Conservation (phyloP, 768 basidiomycete species). For the Mrakia hoshinonis region DNA sequence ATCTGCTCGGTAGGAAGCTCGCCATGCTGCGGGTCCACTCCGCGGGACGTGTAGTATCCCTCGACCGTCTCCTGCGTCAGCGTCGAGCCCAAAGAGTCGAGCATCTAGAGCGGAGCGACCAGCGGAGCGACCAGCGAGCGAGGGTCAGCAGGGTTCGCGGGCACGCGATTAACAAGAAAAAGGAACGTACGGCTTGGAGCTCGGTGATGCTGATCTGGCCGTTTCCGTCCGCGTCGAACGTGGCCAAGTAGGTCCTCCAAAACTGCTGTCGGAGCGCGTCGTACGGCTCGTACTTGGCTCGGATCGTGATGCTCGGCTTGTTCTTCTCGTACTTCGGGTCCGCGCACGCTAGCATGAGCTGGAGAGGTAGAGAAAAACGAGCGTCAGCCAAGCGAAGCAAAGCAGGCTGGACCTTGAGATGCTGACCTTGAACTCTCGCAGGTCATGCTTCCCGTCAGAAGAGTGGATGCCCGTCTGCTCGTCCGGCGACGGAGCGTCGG, state of each 20-base stretch:
- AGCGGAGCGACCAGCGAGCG: background rate
- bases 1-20: conserved; percentile 71
- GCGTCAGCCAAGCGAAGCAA: background rate
- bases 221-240: conserved; percentile 84
- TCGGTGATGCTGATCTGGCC: conserved; percentile 68
- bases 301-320: conserved; percentile 57
- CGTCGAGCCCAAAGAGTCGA: conserved; percentile 93
- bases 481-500: conserved; percentile 57
- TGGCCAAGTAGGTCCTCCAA: conserved; percentile 78
- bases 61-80: conserved; percentile 68
- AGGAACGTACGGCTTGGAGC: conserved; percentile 24
- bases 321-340: conserved; percentile 64
- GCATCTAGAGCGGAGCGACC: conserved; percentile 56
- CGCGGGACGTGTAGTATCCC: conserved; percentile 65
- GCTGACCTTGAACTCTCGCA: conserved; percentile 59
- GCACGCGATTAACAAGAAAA: background rate
- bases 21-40: conserved; percentile 56
- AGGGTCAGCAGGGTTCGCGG: background rate
- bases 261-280: conserved; percentile 53
- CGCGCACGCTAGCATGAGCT: conserved; percentile 53
- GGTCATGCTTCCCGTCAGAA: conserved; percentile 52
- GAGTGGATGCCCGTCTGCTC: conserved; percentile 49
- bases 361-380: background rate
- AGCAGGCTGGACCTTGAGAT: background rate
- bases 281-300: conserved; percentile 82